phyloP scores from a whole-genome alignment of 1,139 yeast genomes.

The Geotrichum citri-aurantii region DNA sequence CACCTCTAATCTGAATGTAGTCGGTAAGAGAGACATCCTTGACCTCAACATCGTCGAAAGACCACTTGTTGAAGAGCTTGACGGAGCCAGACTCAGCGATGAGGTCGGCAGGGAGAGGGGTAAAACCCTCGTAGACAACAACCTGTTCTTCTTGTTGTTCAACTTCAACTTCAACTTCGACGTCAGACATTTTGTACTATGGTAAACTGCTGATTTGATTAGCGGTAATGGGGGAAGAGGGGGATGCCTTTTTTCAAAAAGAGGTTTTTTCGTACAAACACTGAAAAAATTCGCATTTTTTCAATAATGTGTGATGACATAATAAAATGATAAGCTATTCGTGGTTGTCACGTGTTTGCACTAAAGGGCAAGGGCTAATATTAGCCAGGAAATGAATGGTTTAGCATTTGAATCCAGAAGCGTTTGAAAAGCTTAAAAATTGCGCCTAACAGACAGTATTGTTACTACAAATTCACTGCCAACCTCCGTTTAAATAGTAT shows the following conservation, averaged over 20 bases:
- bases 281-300: slow-evolving; percentile 8
- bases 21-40: slow-evolving; percentile 98
- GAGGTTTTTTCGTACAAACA: slow-evolving; percentile 7
- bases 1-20: slow-evolving; percentile 96
- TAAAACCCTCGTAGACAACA: slow-evolving; percentile 35
- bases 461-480: neutral
- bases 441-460: neutral
- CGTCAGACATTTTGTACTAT: slow-evolving; percentile 27
- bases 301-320: neutral
- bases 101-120: slow-evolving; percentile 94
- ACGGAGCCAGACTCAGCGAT: slow-evolving; percentile 95
- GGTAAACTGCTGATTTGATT: slow-evolving; percentile 12
- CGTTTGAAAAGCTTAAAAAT: neutral
- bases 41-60: slow-evolving; percentile 94
- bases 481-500: neutral
- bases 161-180: slow-evolving; percentile 19
- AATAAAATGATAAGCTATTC: neutral
- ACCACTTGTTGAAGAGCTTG: slow-evolving; percentile 99
- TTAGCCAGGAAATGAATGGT: neutral
- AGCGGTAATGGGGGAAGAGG: neutral
- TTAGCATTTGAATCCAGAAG: neutral
- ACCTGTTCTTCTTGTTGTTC: slow-evolving; percentile 21
- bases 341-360: neutral
- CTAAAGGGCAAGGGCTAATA: neutral
- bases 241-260: neutral